Base-by-base conservation (phyloP, 805 yeast species). In the Danielia oregonensis region DNA sequence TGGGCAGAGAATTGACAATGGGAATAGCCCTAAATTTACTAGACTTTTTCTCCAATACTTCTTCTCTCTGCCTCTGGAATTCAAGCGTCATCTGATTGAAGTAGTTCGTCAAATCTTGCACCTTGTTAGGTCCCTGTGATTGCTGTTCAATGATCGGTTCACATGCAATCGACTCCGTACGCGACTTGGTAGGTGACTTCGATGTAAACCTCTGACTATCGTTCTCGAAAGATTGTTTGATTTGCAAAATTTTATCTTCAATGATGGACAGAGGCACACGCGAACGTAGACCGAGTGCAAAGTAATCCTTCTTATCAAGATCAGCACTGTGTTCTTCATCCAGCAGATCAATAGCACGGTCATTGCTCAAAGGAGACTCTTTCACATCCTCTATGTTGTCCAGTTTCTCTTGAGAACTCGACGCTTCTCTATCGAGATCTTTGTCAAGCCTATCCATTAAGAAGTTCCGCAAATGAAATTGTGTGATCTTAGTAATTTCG, bases 401-500 rank as follows among this genome's bases (percentile, higher is more conserved):
- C 9, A 30, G 36, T 13, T 15, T 26, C 18, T 18, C 23, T 5
- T 26, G 36, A 19, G n/a, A 11, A 14, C 14, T 9, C 14, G 17
- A 14, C 4, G 4, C 16, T 3, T 34, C 37, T 5, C 17, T 30
- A 11, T 31, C 38, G 35, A 49, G 27, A 11, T 56, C 52, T 10
- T 45, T 37, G 28, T 42, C 54, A 26, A 66, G 59, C 36, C 69
- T 71, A 36, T 79, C 88, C 49, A 76, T 60, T 46, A 91, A 79
- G 31, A 89, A 69, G 45, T 81, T 83, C 40, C 80, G 78, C 49
- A 91, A 64, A 53, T 91, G 97, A 48, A 82, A 81, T 4, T 95
- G 84, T 2, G 98, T 89, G 28, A 93, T 85, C 43, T 86, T 72
- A 4, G 95, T 80, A 46, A 93, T 85, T 69, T 93, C 98, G 50